Evolutionary conservation across 306 rosid species (phyloP), one percentile per base, ranked within the genome.

Genomic region (Acacia acuminata): DNA sequence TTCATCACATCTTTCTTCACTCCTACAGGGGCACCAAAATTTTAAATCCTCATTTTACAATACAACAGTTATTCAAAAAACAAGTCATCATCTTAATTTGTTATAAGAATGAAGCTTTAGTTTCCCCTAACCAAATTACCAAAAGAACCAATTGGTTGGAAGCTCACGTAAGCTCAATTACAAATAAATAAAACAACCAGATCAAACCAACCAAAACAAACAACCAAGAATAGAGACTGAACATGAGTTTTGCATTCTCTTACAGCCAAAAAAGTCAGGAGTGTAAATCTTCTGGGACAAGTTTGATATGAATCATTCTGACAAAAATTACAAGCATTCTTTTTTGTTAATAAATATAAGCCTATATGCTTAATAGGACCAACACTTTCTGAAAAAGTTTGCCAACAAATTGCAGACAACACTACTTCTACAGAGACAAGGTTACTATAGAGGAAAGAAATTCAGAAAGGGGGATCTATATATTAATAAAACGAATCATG

Each of bases 1-100:
- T 96, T 96, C 99, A 96, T 92, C 82, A 96, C 99, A 85, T 96
- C 99, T 86, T 94, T 96, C 87, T 96, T 96, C 86, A 96, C 97
- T 88, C 99, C 99, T 96, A 92, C 77, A 87, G 72, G 75, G 79
- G 78, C 82, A 89, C 22, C 32, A 77, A 80, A 78, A 44, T 74
- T 36, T 71, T 75, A 44, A 73, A 81, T 42, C 55, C 67, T 72
- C 77, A 75, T 38, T 73, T 76, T 42, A 71, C 58, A 79, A 79
- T 36, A 66, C 61, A 66, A 15, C 51, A 27, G 7, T 48, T 79
- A 22, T 70, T 25, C 53, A 79, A 15, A 67, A 77, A 45, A 30
- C 8, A 79, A 78, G 74, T 50, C 11, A 72, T 32, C 64, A 60
- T 42, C 56, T 71, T 70, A 22, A n/a, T 80, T 74, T 64, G 77